Percentiles rank a stretch among this genome's conserved stretches.
Conservation (phyloP, 495 filamentous ascomycete genomes). For the Hypoxylon subgilvum region DNA sequence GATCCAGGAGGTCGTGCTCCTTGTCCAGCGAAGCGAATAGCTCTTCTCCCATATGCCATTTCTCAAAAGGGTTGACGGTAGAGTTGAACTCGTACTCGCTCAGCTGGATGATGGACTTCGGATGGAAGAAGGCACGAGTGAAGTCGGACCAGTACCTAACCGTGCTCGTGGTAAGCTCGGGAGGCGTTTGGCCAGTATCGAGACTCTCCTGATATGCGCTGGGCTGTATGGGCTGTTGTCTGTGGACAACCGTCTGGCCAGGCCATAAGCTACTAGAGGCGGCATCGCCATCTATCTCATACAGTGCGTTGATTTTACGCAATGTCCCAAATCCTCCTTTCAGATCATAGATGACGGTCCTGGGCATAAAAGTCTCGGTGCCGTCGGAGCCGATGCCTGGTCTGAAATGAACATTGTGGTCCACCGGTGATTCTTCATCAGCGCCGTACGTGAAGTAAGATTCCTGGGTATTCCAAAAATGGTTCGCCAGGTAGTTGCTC, state of each 20-base stretch:
- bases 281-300: constrained; percentile 67
- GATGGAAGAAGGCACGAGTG: constrained; percentile 88
- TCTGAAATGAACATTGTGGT: constrained; percentile 93
- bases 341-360: constrained; percentile 92
- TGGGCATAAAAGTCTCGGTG: constrained; percentile 87
- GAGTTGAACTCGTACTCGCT: constrained; percentile 85
- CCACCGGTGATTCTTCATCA: constrained; percentile 69
- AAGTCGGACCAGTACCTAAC: constrained; percentile 97
- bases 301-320: constrained; percentile 85
- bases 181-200: constrained; percentile 68
- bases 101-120: constrained; percentile 84
- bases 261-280: constrained; percentile 67
- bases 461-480: constrained; percentile 99
- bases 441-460: constrained; percentile 93
- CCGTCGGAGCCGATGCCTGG: constrained; percentile 83
- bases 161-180: constrained; percentile 66
- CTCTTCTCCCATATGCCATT: constrained; percentile 78
- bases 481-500: constrained; percentile 92
- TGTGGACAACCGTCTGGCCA: constrained; percentile 70
- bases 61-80: constrained; percentile 79
- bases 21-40: constrained; percentile 81
- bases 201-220: constrained; percentile 80
- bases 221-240: constrained; percentile 66
- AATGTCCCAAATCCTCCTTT: constrained; percentile 91
- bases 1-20: constrained; percentile 85